A percentile compares a stretch with the other conserved stretches of the same genome.
Conservation (phyloP, 108 stramenopile species). For the Bacterosira constricta region DNA sequence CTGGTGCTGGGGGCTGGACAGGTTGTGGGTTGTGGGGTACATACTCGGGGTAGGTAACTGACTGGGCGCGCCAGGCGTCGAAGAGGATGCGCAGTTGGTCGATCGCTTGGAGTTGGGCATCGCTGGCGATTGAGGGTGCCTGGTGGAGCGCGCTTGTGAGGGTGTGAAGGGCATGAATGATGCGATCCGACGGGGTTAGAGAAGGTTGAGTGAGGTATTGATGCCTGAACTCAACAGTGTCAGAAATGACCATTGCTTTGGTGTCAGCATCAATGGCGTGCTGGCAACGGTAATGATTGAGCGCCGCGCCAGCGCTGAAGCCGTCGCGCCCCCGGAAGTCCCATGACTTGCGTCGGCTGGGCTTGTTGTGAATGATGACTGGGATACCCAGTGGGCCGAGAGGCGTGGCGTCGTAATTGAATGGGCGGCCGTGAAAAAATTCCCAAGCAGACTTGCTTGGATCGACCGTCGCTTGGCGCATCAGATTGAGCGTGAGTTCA, state of each 20-base stretch:
- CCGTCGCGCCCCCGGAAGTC: background rate
- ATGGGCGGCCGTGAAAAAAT: background rate
- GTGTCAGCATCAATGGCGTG: no score
- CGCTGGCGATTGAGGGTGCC: no score
- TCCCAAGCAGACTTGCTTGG: constrained; percentile 13
- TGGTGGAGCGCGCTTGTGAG: background rate
- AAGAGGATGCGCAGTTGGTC: no score
- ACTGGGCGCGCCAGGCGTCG: no score
- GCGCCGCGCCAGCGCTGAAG: background rate
- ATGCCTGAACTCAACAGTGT: background rate
- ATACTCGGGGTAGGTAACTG: no score
- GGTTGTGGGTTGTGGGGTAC: no score
- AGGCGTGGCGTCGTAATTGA: constrained; percentile 38
- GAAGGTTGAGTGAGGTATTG: background rate
- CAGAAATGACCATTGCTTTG: no score
- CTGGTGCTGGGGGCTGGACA: no score
- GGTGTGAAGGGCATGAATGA: background rate
- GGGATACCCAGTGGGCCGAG: constrained; percentile 39
- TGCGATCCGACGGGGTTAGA: background rate
- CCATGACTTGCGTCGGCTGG: background rate
- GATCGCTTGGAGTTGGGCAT: no score
- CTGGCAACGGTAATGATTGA: background rate
- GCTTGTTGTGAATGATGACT: constrained; percentile 16
- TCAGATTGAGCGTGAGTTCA: constrained; percentile 38
- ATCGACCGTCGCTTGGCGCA: constrained; percentile 37